Conservation (phyloP, 75 land plant genomes). For the Pinus tabuliformis region DNA sequence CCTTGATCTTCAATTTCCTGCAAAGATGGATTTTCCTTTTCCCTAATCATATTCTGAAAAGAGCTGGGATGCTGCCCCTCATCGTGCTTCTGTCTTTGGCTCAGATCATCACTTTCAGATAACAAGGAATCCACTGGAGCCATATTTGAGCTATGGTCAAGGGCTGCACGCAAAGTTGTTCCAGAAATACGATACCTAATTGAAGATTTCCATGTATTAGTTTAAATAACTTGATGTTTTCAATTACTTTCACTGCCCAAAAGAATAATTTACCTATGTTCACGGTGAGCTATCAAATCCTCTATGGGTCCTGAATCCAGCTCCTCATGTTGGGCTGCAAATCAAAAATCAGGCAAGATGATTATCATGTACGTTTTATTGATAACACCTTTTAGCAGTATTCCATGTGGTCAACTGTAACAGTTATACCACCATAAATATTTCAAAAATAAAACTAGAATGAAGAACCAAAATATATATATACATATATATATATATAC, state of each 20-base stretch:
- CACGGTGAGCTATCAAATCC: conserved; percentile 96
- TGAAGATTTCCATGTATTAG: conserved; percentile 11
- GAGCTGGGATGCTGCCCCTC: conserved; percentile 8
- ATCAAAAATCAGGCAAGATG: background rate
- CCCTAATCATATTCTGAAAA: background rate
- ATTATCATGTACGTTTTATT: background rate
- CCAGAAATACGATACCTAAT: conserved; percentile 97
- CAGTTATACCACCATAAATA: background rate
- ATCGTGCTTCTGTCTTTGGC: conserved; percentile 7
- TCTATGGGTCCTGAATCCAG: conserved; percentile 98
- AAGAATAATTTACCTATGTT: conserved; percentile 70
- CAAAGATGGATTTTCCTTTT: background rate
- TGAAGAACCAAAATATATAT: no score
- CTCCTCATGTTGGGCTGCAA: conserved; percentile 57
- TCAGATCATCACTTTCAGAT: conserved; percentile 15
- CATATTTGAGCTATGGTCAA: conserved; percentile 69
- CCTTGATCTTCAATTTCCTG: background rate
- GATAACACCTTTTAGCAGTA: background rate
- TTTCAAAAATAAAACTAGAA: background rate
- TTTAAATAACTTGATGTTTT: background rate
- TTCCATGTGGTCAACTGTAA: no score
- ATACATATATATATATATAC: no score
- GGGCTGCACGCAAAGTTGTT: conserved; percentile 86
- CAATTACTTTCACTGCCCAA: background rate
- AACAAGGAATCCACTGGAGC: conserved; percentile 37